Percentiles rank a stretch among this genome's conserved stretches.
phyloP scores from a whole-genome alignment of 2,329 filamentous ascomycete species.

The Pseudonectria foliicola region DNA sequence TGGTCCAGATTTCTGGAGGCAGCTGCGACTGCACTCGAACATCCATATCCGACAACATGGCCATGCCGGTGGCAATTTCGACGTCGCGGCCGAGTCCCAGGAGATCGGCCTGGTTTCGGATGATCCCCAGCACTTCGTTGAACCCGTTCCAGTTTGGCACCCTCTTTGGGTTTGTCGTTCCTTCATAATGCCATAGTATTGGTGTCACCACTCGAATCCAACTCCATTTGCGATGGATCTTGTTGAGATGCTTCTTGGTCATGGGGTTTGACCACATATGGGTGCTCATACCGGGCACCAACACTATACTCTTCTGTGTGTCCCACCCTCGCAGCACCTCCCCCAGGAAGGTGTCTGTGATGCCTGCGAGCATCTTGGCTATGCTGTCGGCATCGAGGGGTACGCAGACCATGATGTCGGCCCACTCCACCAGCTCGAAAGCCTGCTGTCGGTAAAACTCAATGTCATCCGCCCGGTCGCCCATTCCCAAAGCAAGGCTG shows the following conservation, averaged over 20 bases:
- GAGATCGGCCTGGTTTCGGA: slow-evolving; percentile 71
- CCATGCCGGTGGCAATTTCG: slow-evolving; percentile 42
- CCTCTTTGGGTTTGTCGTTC: slow-evolving; percentile 40
- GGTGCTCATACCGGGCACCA: slow-evolving; percentile 83
- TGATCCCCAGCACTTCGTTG: slow-evolving; percentile 64
- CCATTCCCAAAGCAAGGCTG: slow-evolving; percentile 27
- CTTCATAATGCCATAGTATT: slow-evolving; percentile 73
- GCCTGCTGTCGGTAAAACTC: slow-evolving; percentile 46
- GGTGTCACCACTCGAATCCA: slow-evolving; percentile 80
- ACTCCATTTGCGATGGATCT: slow-evolving; percentile 75
- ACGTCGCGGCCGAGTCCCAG: slow-evolving; percentile 67
- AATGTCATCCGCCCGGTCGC: slow-evolving; percentile 37
- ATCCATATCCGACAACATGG: slow-evolving; percentile 26
- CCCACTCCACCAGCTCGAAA: slow-evolving; percentile 74
- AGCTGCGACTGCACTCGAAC: slow-evolving; percentile 41
- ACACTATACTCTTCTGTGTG: slow-evolving; percentile 72
- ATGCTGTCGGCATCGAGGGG: slow-evolving; percentile 80
- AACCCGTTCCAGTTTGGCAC: slow-evolving; percentile 57
- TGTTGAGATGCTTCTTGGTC: slow-evolving; percentile 79
- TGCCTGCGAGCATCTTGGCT: slow-evolving; percentile 79
- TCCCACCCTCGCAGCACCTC: slow-evolving; percentile 83
- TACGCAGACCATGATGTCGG: slow-evolving; percentile 75
- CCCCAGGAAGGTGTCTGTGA: slow-evolving; percentile 72
- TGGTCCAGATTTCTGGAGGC: slow-evolving; percentile 82
- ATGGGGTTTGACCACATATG: slow-evolving; percentile 87